Conservation (phyloP, 495 filamentous ascomycete genomes). For the Penicillium dipodomyicola region DNA sequence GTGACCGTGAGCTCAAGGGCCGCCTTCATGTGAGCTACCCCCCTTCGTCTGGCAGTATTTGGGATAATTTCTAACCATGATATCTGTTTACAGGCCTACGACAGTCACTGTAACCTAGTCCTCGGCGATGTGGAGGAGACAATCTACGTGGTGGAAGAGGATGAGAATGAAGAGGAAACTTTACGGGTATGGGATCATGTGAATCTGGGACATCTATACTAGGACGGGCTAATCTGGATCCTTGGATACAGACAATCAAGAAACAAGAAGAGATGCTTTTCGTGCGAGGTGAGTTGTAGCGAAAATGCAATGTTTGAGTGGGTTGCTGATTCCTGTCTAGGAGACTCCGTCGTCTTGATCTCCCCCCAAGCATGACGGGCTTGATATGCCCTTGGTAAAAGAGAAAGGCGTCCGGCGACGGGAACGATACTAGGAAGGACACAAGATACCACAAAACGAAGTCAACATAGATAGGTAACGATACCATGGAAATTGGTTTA, state of each 20-base stretch:
- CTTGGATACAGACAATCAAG: slow-evolving; percentile 69
- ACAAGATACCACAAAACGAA: slow-evolving; percentile 25
- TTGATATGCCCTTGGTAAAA: slow-evolving; percentile 17
- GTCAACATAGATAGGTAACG: slow-evolving; percentile 32
- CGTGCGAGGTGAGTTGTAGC: slow-evolving; percentile 70
- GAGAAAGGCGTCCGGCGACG: slow-evolving; percentile 27
- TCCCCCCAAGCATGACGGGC: slow-evolving; percentile 64
- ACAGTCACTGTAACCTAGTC: slow-evolving; percentile 98
- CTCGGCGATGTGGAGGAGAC: slow-evolving; percentile 97
- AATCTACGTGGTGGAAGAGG: slow-evolving; percentile 80
- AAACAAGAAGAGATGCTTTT: slow-evolving; percentile 99
- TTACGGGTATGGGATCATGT: slow-evolving; percentile 54
- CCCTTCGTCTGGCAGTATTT: slow-evolving; percentile 1
- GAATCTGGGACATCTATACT: neutral
- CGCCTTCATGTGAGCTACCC: slow-evolving; percentile 73
- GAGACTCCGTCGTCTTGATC: slow-evolving; percentile 95
- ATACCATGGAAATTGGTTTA: slow-evolving; percentile 32
- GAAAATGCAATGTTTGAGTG: neutral
- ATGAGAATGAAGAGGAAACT: slow-evolving; percentile 80
- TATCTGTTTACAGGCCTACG: slow-evolving; percentile 72
- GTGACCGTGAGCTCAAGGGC: slow-evolving; percentile 93
- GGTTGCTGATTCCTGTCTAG: slow-evolving; percentile 42
- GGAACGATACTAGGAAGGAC: slow-evolving; percentile 16
- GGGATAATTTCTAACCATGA: slow-evolving; percentile 16
- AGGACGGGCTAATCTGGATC: slow-evolving; percentile 14